These are phyloP conservation scores for Trametes cubensis DNA, from an alignment of 768 basidiomycete species.

Conservation along the genomic window DNA sequence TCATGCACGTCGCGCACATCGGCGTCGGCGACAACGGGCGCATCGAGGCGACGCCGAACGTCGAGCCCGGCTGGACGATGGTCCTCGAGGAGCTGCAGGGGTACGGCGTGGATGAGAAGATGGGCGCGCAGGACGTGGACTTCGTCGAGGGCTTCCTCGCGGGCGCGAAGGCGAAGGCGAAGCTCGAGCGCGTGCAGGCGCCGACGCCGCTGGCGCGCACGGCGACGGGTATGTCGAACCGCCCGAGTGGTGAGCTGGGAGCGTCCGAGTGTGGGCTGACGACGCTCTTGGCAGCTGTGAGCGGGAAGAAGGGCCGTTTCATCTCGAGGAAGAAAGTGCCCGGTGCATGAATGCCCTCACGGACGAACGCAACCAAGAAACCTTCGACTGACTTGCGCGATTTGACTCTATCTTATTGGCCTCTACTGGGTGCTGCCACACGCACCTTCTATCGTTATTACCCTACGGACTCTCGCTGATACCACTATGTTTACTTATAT, in stretches of 20 bases:
- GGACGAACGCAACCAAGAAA: neutral
- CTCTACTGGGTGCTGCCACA: neutral
- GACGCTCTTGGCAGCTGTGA: neutral
- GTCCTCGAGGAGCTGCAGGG: conserved; percentile 42
- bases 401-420: neutral
- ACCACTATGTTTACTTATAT: too few species aligned
- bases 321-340: neutral
- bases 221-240: conserved; percentile 2
- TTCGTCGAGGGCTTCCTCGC: conserved; percentile 39
- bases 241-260: neutral
- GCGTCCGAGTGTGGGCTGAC: neutral
- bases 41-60: conserved; percentile 55
- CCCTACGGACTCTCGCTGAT: too few species aligned
- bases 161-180: conserved; percentile 30
- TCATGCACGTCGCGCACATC: conserved; percentile 68
- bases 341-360: neutral
- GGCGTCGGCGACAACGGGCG: conserved; percentile 54
- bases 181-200: too few species aligned
- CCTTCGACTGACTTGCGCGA: neutral
- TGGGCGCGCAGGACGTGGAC: conserved; percentile 36
- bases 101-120: conserved; percentile 38
- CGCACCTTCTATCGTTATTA: too few species aligned
- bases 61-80: conserved; percentile 57
- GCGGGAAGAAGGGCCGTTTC: conserved; percentile 3
- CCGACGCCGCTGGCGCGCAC: neutral